phyloP scores from a whole-genome alignment of 352 stramenopile species.

The Globisporangium acanthophoron region DNA sequence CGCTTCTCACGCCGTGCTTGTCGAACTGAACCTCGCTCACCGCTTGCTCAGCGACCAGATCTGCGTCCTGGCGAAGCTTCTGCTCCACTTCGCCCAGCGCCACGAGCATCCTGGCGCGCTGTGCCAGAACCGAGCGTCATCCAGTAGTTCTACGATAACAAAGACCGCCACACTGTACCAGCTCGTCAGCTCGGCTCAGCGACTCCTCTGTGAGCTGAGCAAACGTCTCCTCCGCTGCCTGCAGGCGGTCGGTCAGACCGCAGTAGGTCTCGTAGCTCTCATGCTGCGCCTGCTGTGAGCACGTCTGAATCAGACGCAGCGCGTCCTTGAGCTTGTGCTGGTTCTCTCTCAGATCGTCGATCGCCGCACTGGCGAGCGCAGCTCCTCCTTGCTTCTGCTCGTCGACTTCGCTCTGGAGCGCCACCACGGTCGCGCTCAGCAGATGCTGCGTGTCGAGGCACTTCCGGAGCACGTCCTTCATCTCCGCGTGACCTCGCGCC shows the following conservation, averaged over 20 bases:
- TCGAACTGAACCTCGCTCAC: constrained; percentile 8
- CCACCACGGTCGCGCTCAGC: constrained; percentile 48
- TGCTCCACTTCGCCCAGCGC: constrained; percentile 33
- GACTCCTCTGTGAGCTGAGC: constrained; percentile 27
- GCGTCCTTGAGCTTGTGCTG: constrained; percentile 43
- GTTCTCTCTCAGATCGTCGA: constrained; percentile 45
- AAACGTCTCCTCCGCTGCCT: constrained; percentile 40
- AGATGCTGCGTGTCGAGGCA: constrained; percentile 58
- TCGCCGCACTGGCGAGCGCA: background rate
- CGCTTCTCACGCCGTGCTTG: too few relatives aligned
- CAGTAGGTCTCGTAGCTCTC: constrained; percentile 21
- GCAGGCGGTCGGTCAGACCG: constrained; percentile 27
- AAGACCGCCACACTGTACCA: constrained; percentile 22
- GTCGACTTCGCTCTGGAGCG: constrained; percentile 49
- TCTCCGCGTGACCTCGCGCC: constrained; percentile 19
- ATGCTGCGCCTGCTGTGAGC: constrained; percentile 34
- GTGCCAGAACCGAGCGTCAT: background rate
- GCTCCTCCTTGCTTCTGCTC: constrained; percentile 17
- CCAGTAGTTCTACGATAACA: background rate
- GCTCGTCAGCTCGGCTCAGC: constrained; percentile 28
- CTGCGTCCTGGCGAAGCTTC: constrained; percentile 31
- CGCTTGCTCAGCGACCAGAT: constrained; percentile 26
- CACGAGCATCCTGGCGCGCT: constrained; percentile 29
- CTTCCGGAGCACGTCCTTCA: constrained; percentile 43
- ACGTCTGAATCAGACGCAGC: constrained; percentile 38